Evolutionary conservation across 1,284 basidiomycete genomes (phyloP).

Genomic region (Ceratobasidium sp.): DNA sequence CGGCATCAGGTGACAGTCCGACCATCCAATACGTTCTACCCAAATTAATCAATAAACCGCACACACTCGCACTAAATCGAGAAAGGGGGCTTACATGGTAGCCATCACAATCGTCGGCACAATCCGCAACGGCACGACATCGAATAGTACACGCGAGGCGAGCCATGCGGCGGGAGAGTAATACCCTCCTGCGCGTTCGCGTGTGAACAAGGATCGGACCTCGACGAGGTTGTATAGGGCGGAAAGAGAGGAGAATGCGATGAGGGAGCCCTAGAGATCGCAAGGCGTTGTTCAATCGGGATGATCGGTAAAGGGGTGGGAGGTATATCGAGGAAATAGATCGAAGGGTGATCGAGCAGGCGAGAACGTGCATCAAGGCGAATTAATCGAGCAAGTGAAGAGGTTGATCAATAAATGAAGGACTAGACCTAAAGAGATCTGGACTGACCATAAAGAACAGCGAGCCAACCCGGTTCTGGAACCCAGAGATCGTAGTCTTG

Average conservation of each 20-base stretch:
- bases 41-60: conserved; percentile 50
- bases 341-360: too few species aligned
- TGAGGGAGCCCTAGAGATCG: conserved; percentile 74
- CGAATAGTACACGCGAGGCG: conserved; percentile 84
- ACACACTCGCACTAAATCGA: conserved; percentile 33
- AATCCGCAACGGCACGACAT: conserved; percentile 85
- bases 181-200: conserved; percentile 84
- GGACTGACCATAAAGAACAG: conserved; percentile 85
- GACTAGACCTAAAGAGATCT: not conserved
- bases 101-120: conserved; percentile 86
- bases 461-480: conserved; percentile 91
- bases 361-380: too few species aligned
- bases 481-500: conserved; percentile 84
- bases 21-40: conserved; percentile 92
- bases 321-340: not conserved
- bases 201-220: conserved; percentile 84
- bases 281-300: conserved; percentile 25
- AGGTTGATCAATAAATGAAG: not conserved
- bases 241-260: conserved; percentile 89
- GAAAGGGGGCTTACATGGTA: conserved; percentile 70
- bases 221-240: conserved; percentile 89
- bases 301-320: conserved; percentile 8
- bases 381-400: too few species aligned
- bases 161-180: conserved; percentile 91
- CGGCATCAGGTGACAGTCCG: conserved; percentile 77